Base-by-base conservation (phyloP, 257 asterid genomes). In the Primulina eburnea region DNA sequence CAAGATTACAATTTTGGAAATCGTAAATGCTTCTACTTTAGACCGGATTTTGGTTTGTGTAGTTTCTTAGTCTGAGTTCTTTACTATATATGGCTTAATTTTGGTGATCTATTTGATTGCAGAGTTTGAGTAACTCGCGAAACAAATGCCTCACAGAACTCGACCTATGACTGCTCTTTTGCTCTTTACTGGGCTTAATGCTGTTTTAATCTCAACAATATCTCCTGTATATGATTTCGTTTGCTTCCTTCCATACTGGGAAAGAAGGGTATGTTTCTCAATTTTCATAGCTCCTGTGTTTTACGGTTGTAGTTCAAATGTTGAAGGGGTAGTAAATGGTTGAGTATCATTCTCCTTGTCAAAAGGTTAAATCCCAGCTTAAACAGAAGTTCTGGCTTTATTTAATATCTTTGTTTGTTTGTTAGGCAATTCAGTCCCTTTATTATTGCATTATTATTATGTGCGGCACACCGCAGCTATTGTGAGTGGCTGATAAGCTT, bases 191-290 rank as follows among this genome's bases (percentile, higher is more conserved):
- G 96, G 97, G 73, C 83, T 93, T 28, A 93, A 93, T 60, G 92
- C 78, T 57, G 87, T 85, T 62, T 80, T 93, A 82, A 79, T 90
- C 74, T 78, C 89, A 63, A 89, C 99, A 1, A 82, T 89, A 56
- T 70, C 77, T 16, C 95, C 96, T 8, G 95, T 90, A 70, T 93
- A 90, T 67, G 97, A 93, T 81, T 90, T 89, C 5, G 96, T 87
- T 18, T 85, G 96, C 85, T 93, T 90, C 83, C 90, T 80, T 52
- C 97, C 95, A 0, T 93, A 78, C 76, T 89, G 97, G 98, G 96
- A 90, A 83, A 82, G 88, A 74, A 83, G 90, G 86, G 97, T 85
- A 82, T 53, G 84, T 37, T 75, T 78, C 43, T 69, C 17, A 16
- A 17, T 14, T 50, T 47, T 50, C 5, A 18, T 38, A 38, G 7